Conservation (phyloP, 345 rosid genomes). For the Aquilaria malaccensis region DNA sequence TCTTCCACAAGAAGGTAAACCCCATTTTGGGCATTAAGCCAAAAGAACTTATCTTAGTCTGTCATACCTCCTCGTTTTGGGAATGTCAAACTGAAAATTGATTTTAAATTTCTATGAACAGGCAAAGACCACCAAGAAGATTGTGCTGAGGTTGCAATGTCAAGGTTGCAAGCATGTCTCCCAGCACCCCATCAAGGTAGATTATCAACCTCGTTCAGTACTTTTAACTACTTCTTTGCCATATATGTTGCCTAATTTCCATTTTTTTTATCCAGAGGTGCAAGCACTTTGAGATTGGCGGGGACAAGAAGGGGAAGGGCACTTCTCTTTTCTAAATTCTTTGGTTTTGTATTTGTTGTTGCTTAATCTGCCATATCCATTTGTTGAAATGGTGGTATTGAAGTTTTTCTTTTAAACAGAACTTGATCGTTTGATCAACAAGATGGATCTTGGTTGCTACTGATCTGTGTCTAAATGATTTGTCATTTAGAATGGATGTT, state of each 20-base stretch:
- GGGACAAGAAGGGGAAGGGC: constrained; percentile 80
- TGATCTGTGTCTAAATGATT: too few species aligned
- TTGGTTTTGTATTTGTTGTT: neutral
- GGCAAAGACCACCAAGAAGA: constrained; percentile 93
- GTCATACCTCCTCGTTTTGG: neutral
- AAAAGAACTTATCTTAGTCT: neutral
- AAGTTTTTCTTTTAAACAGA: too few species aligned
- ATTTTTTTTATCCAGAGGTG: constrained; percentile 40
- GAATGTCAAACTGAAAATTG: neutral
- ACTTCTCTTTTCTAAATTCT: constrained; percentile 51
- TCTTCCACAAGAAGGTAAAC: constrained; percentile 85
- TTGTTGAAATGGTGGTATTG: too few species aligned
- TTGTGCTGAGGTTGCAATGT: constrained; percentile 82
- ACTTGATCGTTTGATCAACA: too few species aligned
- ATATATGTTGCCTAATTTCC: neutral
- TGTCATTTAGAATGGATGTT: too few species aligned
- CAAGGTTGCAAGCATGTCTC: constrained; percentile 87
- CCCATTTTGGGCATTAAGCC: neutral
- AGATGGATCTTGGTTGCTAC: too few species aligned
- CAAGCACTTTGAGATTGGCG: constrained; percentile 78
- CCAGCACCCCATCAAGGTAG: constrained; percentile 73
- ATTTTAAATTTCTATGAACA: constrained; percentile 8
- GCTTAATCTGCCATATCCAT: neutral
- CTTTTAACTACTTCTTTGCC: too few species aligned
- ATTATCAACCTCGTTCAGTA: neutral